These are phyloP conservation scores for Microascus cirrosus DNA, from an alignment of 2,329 filamentous ascomycete genomes.

Conservation along the genomic window DNA sequence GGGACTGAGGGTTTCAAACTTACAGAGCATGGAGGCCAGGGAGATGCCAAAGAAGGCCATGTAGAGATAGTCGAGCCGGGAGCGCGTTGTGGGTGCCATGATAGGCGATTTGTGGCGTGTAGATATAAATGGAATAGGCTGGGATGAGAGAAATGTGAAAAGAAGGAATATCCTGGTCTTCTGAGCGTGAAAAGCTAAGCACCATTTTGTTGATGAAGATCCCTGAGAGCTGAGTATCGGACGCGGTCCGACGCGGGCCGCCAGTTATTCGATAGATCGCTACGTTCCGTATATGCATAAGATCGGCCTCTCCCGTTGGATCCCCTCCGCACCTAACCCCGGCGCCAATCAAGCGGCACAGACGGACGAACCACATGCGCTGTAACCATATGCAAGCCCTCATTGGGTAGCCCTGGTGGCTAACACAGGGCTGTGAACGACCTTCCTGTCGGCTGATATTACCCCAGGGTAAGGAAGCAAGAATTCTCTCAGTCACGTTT, in stretches of 20 bases:
- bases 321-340: no score
- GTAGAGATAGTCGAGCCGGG: background rate
- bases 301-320: no score
- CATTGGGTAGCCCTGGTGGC: background rate
- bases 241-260: no score
- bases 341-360: no score
- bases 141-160: background rate
- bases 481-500: background rate
- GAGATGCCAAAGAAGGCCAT: conserved; percentile 4
- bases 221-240: no score
- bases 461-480: background rate
- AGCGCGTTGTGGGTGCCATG: background rate
- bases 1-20: background rate
- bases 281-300: no score
- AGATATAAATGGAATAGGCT: background rate
- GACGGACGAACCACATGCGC: background rate
- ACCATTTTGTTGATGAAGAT: background rate
- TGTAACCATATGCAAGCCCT: background rate
- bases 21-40: conserved; percentile 3
- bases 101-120: background rate
- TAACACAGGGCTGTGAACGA: background rate
- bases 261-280: no score
- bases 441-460: background rate
- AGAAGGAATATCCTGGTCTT: background rate
- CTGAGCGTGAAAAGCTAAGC: background rate